These are phyloP conservation scores for Pyricularia pennisetigena DNA, from an alignment of 2,329 filamentous ascomycete species.

Conservation along the genomic window DNA sequence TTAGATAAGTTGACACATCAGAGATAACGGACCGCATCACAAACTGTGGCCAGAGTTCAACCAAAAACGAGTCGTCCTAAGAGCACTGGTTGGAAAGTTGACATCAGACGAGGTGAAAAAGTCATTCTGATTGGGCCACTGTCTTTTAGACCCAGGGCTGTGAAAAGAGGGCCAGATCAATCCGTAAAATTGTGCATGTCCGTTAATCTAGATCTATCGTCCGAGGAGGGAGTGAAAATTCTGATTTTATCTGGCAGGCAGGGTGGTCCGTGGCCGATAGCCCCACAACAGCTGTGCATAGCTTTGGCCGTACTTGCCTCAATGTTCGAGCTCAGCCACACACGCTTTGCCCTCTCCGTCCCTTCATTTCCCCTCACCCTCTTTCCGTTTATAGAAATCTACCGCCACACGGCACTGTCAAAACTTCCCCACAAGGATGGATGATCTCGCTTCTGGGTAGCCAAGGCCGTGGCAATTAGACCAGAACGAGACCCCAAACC, in stretches of 20 bases:
- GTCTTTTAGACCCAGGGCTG: background rate
- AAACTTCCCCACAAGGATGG: background rate
- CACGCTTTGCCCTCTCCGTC: background rate
- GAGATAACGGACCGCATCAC: too few relatives aligned
- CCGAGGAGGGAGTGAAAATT: too few relatives aligned
- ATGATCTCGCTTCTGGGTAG: background rate
- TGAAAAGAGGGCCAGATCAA: too few relatives aligned
- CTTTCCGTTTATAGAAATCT: background rate
- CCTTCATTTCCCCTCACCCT: background rate
- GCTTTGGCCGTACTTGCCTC: background rate
- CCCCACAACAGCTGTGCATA: too few relatives aligned
- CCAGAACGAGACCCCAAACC: background rate
- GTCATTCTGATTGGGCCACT: background rate
- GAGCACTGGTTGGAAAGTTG: background rate
- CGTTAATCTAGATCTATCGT: too few relatives aligned
- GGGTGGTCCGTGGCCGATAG: too few relatives aligned
- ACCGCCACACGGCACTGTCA: background rate
- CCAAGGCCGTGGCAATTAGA: background rate
- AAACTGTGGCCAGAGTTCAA: too few relatives aligned
- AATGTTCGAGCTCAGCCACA: background rate
- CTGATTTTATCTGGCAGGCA: too few relatives aligned
- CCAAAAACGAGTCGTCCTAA: background rate
- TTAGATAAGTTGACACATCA: too few relatives aligned
- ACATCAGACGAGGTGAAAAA: background rate
- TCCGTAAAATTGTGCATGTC: too few relatives aligned